phyloP scores from a whole-genome alignment of 495 filamentous ascomycete genomes.

The Hypoxylon trugodes region DNA sequence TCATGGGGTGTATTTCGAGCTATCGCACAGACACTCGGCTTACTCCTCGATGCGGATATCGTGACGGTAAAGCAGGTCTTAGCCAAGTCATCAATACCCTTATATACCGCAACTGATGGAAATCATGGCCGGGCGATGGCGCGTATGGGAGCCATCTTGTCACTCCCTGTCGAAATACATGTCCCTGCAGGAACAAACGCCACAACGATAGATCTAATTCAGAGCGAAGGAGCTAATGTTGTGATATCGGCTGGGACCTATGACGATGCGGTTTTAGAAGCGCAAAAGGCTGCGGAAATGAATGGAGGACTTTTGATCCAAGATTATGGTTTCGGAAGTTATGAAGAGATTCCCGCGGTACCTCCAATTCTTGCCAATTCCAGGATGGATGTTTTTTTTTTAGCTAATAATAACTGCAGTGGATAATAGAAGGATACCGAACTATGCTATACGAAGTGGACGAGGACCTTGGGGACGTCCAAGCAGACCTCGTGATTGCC shows the following conservation, averaged over 20 bases:
- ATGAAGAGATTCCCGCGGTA: constrained; percentile 66
- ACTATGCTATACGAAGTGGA: constrained; percentile 1
- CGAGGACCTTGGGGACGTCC: neutral
- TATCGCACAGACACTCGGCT: constrained; percentile 51
- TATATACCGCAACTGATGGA: constrained; percentile 67
- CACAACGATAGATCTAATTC: constrained; percentile 61
- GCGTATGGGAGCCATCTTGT: constrained; percentile 66
- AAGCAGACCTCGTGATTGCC: neutral
- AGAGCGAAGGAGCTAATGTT: constrained; percentile 65
- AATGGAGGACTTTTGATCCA: constrained; percentile 63
- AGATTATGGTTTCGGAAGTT: constrained; percentile 69
- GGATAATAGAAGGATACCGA: neutral
- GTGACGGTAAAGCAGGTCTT: constrained; percentile 40
- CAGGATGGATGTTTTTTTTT: too few species aligned
- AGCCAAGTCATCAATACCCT: constrained; percentile 35
- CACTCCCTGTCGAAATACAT: constrained; percentile 60
- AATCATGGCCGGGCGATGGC: constrained; percentile 78
- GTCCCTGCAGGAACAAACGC: constrained; percentile 64
- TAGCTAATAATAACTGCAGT: neutral
- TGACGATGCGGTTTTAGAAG: constrained; percentile 63
- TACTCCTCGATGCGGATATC: constrained; percentile 45
- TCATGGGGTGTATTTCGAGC: constrained; percentile 74
- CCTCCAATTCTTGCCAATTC: neutral
- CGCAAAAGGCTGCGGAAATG: constrained; percentile 46
- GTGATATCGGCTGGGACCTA: constrained; percentile 64